phyloP scores from a whole-genome alignment of 176 grass and related monocot genomes.

The Chloris gayana region DNA sequence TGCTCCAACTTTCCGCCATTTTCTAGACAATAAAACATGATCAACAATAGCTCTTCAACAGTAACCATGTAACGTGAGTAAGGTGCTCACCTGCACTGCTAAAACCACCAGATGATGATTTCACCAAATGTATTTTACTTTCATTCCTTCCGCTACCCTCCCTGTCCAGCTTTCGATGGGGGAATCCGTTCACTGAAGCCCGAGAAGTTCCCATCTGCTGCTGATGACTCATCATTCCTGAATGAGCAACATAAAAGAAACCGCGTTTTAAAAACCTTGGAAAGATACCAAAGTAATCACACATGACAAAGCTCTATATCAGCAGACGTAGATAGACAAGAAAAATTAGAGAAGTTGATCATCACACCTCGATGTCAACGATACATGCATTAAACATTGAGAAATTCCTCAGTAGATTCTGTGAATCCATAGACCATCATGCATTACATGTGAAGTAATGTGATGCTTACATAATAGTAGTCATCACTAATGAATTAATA shows the following conservation, averaged over 20 bases:
- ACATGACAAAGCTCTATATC: background rate
- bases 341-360: background rate
- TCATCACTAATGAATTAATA: background rate
- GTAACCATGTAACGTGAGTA: constrained; percentile 10
- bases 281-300: background rate
- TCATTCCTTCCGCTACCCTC: constrained; percentile 62
- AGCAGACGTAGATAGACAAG: background rate
- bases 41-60: constrained; percentile 35
- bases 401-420: background rate
- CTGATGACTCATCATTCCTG: constrained; percentile 75
- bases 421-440: background rate
- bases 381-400: background rate
- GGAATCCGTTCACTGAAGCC: constrained; percentile 62
- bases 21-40: constrained; percentile 40
- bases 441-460: background rate
- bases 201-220: constrained; percentile 56
- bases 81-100: constrained; percentile 44
- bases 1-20: constrained; percentile 68
- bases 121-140: constrained; percentile 50
- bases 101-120: constrained; percentile 48
- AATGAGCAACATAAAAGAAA: background rate
- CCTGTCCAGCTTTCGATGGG: constrained; percentile 56
- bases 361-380: background rate
- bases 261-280: background rate
- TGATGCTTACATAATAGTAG: background rate